Conservation (phyloP, 257 asterid species). For the Primulina tabacum region DNA sequence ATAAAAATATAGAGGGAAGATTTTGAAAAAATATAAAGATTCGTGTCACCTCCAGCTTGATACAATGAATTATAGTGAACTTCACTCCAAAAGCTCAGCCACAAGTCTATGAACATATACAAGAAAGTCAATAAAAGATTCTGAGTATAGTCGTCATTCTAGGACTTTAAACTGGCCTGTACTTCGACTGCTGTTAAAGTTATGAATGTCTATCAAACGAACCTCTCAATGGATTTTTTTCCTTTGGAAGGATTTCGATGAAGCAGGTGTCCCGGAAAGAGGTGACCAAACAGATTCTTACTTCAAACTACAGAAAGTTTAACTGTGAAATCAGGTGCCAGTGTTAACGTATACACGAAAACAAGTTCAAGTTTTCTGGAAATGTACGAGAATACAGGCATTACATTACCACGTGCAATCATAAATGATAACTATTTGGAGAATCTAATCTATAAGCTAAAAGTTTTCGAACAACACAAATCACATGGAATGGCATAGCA, state of each 20-base stretch:
- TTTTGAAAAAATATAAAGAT: not conserved
- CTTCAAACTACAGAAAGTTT: conserved; percentile 55
- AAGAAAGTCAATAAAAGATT: not conserved
- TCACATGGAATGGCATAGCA: no score
- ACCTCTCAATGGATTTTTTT: conserved; percentile 57
- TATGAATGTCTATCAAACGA: not conserved
- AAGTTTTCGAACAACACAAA: no score
- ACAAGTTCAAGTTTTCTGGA: not conserved
- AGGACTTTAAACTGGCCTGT: not conserved
- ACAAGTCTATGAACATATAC: conserved; percentile 44
- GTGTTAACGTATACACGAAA: not conserved
- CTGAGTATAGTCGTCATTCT: not conserved
- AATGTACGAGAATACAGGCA: no score
- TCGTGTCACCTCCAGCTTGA: conserved; percentile 66
- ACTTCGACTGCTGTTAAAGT: not conserved
- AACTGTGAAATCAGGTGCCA: not conserved
- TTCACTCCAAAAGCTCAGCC: conserved; percentile 99
- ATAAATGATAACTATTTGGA: no score
- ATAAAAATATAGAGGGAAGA: not conserved
- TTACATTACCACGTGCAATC: no score
- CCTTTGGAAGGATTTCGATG: conserved; percentile 87
- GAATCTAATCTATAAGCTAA: no score
- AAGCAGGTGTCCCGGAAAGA: conserved; percentile 85
- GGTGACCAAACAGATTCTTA: conserved; percentile 80
- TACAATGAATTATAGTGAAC: conserved; percentile 84